Percentiles rank a stretch among this genome's conserved stretches.
phyloP scores from a whole-genome alignment of 495 filamentous ascomycete genomes.

The Hapsidospora chrysogenum region DNA sequence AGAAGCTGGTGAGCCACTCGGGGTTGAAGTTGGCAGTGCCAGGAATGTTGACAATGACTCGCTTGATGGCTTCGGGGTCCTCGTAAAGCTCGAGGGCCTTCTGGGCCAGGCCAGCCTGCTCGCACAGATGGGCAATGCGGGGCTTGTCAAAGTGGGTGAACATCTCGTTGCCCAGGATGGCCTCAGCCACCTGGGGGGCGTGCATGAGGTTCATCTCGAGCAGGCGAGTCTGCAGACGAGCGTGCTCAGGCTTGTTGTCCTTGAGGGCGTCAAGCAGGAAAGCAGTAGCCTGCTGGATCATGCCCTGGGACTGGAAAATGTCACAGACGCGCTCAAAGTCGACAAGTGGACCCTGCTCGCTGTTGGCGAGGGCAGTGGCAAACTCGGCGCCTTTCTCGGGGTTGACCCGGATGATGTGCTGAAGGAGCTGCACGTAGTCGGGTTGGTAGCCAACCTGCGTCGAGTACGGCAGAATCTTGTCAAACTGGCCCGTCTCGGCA shows the following conservation, averaged over 20 bases:
- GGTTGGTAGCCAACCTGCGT: conserved; percentile 70
- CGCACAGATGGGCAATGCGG: conserved; percentile 76
- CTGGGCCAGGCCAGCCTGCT: conserved; percentile 73
- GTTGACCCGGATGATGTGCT: conserved; percentile 83
- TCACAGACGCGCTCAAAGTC: conserved; percentile 92
- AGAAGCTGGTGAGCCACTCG: conserved; percentile 85
- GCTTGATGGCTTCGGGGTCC: conserved; percentile 78
- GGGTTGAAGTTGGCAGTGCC: conserved; percentile 65
- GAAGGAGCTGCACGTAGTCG: conserved; percentile 77
- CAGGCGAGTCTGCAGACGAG: conserved; percentile 78
- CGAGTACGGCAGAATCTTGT: conserved; percentile 84
- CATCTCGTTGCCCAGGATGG: conserved; percentile 93
- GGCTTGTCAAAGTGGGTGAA: conserved; percentile 89
- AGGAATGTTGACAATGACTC: conserved; percentile 62
- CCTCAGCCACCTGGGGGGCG: conserved; percentile 92
- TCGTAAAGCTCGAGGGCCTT: conserved; percentile 91
- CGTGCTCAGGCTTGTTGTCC: conserved; percentile 88
- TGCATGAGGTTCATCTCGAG: conserved; percentile 97
- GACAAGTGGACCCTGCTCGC: conserved; percentile 68
- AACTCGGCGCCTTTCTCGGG: conserved; percentile 94
- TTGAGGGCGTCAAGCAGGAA: conserved; percentile 91
- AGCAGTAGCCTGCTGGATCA: conserved; percentile 93
- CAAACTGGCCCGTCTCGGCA: conserved; percentile 90
- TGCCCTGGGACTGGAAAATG: conserved; percentile 92
- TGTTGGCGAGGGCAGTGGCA: conserved; percentile 69